Conservation (phyloP, 257 asterid species). For the Solanum gandarillasii region DNA sequence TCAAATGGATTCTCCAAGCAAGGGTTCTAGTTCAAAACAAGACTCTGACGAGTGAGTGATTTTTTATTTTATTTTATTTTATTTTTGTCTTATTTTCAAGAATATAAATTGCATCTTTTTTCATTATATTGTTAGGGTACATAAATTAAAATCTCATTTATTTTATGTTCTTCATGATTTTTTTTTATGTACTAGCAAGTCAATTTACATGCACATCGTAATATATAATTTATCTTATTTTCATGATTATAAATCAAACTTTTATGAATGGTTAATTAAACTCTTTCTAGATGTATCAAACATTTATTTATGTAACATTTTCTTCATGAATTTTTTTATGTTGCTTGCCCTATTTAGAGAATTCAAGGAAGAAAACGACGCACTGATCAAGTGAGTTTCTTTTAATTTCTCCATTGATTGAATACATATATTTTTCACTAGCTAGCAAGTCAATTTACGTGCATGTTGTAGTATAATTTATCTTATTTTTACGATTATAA, state of each 20-base stretch:
- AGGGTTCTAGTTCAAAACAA: neutral
- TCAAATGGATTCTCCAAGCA: neutral
- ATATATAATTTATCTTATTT: no score
- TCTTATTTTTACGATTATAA: no score
- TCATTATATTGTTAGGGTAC: no score
- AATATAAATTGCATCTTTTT: neutral
- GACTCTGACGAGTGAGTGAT: neutral
- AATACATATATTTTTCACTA: no score
- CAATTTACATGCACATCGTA: no score
- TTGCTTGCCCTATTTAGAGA: neutral
- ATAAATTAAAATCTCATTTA: neutral
- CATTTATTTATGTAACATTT: no score
- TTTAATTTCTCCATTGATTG: neutral
- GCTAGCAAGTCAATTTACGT: neutral
- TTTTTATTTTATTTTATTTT: neutral
- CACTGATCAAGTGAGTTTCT: neutral
- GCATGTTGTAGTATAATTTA: no score
- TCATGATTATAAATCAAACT: no score
- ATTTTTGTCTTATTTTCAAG: neutral
- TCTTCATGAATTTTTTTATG: neutral
- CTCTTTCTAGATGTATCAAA: neutral
- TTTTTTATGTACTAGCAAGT: no score
- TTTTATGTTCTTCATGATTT: neutral
- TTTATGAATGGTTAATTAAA: neutral
- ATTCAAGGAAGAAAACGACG: neutral